phyloP scores from a whole-genome alignment of 192 early-diverging fungal species.

The Lobosporangium transversale region DNA sequence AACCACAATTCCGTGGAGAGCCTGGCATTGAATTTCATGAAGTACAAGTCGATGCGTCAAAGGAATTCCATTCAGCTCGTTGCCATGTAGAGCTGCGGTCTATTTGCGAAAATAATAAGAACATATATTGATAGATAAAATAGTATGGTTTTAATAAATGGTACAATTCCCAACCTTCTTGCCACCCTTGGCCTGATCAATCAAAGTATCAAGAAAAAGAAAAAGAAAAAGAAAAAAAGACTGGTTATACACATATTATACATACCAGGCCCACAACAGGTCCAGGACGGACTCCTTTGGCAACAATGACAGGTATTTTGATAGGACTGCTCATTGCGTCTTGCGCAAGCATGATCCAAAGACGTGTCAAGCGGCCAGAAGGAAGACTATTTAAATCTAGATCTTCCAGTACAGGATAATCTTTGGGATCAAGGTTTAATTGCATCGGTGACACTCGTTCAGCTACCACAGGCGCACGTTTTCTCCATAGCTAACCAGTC shows the following conservation, averaged over 20 bases:
- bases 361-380: constrained; percentile 61
- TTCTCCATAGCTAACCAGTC: constrained; percentile 64
- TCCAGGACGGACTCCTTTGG: constrained; percentile 69
- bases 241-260: too few species aligned
- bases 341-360: constrained; percentile 73
- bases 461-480: constrained; percentile 54
- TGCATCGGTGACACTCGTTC: constrained; percentile 38
- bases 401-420: constrained; percentile 61
- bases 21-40: constrained; percentile 74
- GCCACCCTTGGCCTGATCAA: too few species aligned
- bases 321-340: constrained; percentile 69
- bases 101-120: too few species aligned
- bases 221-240: background rate
- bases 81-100: constrained; percentile 92
- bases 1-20: constrained; percentile 85
- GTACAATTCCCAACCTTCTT: too few species aligned
- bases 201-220: too few species aligned
- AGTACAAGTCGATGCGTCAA: constrained; percentile 87
- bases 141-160: too few species aligned
- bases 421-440: constrained; percentile 37
- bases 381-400: constrained; percentile 65
- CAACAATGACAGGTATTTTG: constrained; percentile 80
- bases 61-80: constrained; percentile 93
- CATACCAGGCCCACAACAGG: constrained; percentile 65
- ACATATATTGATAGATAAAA: too few species aligned